Percentiles rank a stretch among this genome's conserved stretches.
Conservation (phyloP, 768 basidiomycete species). For the Leucocoprinus sp. region DNA sequence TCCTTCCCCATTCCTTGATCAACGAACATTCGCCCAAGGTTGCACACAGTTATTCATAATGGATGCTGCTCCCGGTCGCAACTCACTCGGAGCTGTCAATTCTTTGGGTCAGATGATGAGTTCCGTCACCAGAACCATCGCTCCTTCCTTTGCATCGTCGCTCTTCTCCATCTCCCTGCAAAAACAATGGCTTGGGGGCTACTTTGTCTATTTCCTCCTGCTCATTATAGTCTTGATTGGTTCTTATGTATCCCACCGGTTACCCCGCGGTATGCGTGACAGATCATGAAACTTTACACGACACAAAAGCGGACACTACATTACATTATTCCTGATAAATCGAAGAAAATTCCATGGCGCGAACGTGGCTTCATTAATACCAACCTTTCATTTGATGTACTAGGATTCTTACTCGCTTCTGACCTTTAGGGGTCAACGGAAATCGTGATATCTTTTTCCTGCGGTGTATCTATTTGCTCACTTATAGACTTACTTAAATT, state of each 20-base stretch:
- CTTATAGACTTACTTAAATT: too few relatives aligned
- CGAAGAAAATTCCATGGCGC: too few relatives aligned
- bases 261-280: background rate
- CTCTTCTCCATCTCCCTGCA: conserved; percentile 54
- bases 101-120: conserved; percentile 25
- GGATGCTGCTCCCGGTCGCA: conserved; percentile 8
- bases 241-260: conserved; percentile 4
- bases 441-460: too few relatives aligned
- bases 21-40: background rate
- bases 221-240: conserved; percentile 15
- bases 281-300: background rate
- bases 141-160: conserved; percentile 48
- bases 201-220: conserved; percentile 38
- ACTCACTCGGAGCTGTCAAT: conserved; percentile 9
- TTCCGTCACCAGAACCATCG: conserved; percentile 32
- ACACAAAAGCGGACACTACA: background rate
- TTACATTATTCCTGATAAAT: background rate
- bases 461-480: too few relatives aligned
- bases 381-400: too few relatives aligned
- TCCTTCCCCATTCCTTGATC: background rate
- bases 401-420: too few relatives aligned
- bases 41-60: conserved; percentile 10
- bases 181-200: conserved; percentile 37
- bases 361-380: too few relatives aligned
- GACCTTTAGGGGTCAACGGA: too few relatives aligned